These are phyloP conservation scores for Dactylellina cionopaga DNA, from an alignment of 2,329 filamentous ascomycete species.

Conservation along the genomic window DNA sequence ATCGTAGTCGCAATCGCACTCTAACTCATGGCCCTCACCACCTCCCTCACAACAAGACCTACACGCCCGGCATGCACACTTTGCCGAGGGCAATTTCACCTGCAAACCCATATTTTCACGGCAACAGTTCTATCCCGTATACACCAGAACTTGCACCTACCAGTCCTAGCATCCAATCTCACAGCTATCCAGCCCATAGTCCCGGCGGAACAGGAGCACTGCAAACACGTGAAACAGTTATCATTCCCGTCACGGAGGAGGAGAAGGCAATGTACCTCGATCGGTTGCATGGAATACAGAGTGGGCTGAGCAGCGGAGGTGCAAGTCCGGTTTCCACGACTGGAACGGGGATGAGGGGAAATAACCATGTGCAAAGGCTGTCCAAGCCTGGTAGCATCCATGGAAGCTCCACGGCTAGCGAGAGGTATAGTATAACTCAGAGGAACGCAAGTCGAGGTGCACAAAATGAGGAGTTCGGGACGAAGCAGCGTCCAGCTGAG, in stretches of 20 bases:
- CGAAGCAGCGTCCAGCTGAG: slow-evolving; percentile 29
- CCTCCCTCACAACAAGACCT: slow-evolving; percentile 1
- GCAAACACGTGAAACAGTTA: slow-evolving; percentile 29
- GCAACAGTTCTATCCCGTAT: slow-evolving; percentile 3
- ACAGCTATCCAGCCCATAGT: slow-evolving; percentile 6
- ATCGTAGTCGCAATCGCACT: background rate
- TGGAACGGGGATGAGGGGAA: background rate
- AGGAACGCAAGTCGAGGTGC: slow-evolving; percentile 4
- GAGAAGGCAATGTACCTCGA: slow-evolving; percentile 39
- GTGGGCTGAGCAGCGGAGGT: slow-evolving; percentile 14
- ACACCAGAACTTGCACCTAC: slow-evolving; percentile 26
- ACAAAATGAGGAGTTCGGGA: slow-evolving; percentile 21
- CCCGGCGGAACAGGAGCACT: background rate
- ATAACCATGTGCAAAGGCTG: slow-evolving; percentile 11
- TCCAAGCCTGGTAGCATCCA: background rate
- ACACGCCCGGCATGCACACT: background rate
- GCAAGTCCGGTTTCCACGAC: slow-evolving; percentile 27
- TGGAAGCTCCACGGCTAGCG: slow-evolving; percentile 5
- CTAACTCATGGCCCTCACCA: background rate
- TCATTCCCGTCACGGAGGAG: slow-evolving; percentile 38
- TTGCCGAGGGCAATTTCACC: background rate
- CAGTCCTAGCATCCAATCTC: slow-evolving; percentile 22
- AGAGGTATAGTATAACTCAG: slow-evolving; percentile 5
- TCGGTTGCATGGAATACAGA: slow-evolving; percentile 24
- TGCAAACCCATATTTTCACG: slow-evolving; percentile 26